A percentile compares a stretch with the other conserved stretches of the same genome.
Evolutionary conservation across 345 rosid genomes (phyloP).

Genomic region (Eucalyptus sp.): DNA sequence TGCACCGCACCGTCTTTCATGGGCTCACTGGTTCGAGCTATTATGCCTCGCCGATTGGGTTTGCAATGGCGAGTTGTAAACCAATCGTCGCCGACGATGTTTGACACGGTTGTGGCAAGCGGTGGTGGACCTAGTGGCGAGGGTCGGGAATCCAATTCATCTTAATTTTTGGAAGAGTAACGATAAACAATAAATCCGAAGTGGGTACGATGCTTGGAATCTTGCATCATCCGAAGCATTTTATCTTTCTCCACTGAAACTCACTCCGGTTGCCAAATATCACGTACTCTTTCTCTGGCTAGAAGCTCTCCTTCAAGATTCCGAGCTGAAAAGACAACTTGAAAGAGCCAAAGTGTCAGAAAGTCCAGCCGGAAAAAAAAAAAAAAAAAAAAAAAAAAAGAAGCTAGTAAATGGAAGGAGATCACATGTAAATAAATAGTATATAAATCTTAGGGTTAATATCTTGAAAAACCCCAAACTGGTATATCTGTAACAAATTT

Average conservation of each 20-base stretch:
- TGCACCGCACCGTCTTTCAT: no score
- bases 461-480: no score
- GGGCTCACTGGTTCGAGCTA: no score
- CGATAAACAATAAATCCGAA: background rate
- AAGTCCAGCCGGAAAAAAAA: no score
- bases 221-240: background rate
- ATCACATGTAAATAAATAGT: rapidly evolving
- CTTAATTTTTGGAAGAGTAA: background rate
- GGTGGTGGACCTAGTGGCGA: background rate
- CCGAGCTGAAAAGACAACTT: background rate
- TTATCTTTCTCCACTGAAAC: background rate
- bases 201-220: no score
- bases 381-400: no score
- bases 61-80: no score
- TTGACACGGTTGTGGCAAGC: background rate
- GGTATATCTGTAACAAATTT: no score
- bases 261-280: background rate
- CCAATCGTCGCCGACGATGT: background rate
- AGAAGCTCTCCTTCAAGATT: background rate
- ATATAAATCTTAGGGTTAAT: no score
- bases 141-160: background rate
- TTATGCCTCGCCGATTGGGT: no score
- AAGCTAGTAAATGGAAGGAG: rapidly evolving
- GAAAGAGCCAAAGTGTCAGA: no score
- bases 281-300: background rate